Percentiles rank a stretch among this genome's conserved stretches.
phyloP scores from a whole-genome alignment of 2,329 filamentous ascomycete species.

The Drechmeria coniospora region DNA sequence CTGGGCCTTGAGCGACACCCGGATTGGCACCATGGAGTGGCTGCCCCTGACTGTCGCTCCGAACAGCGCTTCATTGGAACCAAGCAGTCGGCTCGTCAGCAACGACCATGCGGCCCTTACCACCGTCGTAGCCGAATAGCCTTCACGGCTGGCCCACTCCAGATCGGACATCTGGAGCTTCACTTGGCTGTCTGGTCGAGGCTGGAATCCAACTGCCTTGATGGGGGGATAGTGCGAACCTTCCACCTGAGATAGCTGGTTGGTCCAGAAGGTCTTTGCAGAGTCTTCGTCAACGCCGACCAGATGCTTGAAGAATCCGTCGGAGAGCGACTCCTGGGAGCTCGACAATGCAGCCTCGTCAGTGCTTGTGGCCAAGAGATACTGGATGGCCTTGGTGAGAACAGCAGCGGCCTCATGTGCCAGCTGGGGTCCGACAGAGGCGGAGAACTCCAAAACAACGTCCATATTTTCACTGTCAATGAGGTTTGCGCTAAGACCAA shows the following conservation, averaged over 20 bases:
- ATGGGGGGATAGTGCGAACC: constrained; percentile 3
- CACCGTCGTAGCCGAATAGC: constrained; percentile 1
- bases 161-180: neutral
- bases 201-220: neutral
- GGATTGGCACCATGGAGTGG: constrained; percentile 6
- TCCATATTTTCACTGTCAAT: constrained; percentile 1
- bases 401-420: constrained; percentile 2
- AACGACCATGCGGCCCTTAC: constrained; percentile 12
- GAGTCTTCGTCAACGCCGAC: constrained; percentile 1
- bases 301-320: constrained; percentile 3
- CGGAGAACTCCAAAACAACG: constrained; percentile 3
- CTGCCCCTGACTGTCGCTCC: constrained; percentile 9
- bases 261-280: constrained; percentile 2
- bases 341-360: neutral
- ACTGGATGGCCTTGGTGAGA: constrained; percentile 1
- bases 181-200: neutral
- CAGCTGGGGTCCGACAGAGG: neutral
- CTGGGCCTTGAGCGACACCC: constrained; percentile 4
- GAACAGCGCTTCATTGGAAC: constrained; percentile 14
- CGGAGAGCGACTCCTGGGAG: neutral
- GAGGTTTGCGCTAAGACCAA: constrained; percentile 3
- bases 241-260: constrained; percentile 2
- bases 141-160: neutral
- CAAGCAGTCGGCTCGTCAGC: constrained; percentile 19
- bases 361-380: constrained; percentile 1